phyloP scores from a whole-genome alignment of 2,329 filamentous ascomycete species.

The Thielaviopsis musarum region DNA sequence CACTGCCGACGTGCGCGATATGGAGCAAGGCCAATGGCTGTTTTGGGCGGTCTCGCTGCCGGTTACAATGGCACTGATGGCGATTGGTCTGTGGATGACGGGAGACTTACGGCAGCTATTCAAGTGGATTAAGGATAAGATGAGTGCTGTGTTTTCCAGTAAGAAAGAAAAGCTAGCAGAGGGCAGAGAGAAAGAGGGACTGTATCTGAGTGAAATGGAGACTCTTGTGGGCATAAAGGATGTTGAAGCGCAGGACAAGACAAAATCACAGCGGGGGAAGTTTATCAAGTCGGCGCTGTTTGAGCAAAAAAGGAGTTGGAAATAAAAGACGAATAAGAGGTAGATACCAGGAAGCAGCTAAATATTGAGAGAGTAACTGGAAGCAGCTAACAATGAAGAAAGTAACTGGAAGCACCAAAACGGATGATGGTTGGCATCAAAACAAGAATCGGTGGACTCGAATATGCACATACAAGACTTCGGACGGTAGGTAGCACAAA shows the following conservation, averaged over 20 bases:
- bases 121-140: constrained; percentile 12
- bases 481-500: no score
- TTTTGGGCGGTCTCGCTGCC: constrained; percentile 34
- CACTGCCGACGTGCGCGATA: constrained; percentile 31
- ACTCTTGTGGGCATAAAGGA: background rate
- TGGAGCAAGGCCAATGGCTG: constrained; percentile 29
- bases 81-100: constrained; percentile 26
- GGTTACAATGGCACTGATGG: constrained; percentile 26
- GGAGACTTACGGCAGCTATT: constrained; percentile 23
- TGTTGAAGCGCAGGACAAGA: background rate
- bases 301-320: no score
- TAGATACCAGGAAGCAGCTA: no score
- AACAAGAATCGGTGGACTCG: no score
- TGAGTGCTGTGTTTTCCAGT: background rate
- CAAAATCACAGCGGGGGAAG: no score
- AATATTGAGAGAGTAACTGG: no score
- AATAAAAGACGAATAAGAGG: no score
- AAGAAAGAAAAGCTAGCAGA: background rate
- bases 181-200: background rate
- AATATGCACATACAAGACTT: no score
- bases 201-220: background rate
- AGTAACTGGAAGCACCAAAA: no score
- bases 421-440: no score
- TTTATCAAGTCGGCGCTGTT: no score
- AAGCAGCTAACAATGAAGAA: no score